These are phyloP conservation scores for Alliaria petiolata DNA, from an alignment of 345 rosid species.

Conservation along the genomic window DNA sequence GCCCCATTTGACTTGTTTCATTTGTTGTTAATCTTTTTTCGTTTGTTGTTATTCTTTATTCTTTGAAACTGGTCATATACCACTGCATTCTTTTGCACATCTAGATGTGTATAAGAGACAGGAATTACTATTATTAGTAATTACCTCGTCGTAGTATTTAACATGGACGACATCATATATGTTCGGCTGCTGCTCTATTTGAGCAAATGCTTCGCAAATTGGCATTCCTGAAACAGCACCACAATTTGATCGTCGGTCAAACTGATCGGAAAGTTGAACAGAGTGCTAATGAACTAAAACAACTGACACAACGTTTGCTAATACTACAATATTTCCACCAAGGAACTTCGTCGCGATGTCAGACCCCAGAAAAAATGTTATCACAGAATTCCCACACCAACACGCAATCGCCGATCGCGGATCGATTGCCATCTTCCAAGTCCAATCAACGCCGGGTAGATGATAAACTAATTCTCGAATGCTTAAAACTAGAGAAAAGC, in stretches of 20 bases:
- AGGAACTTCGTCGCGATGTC: too few relatives aligned
- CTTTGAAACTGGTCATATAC: too few relatives aligned
- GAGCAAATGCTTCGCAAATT: constrained; percentile 85
- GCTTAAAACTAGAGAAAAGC: background rate
- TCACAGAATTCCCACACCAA: background rate
- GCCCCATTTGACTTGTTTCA: too few relatives aligned
- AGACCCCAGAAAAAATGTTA: background rate
- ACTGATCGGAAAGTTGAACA: constrained; percentile 7
- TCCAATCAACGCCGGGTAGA: background rate
- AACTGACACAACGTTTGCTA: background rate
- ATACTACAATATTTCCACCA: background rate
- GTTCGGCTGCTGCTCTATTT: constrained; percentile 90
- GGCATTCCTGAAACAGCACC: constrained; percentile 71
- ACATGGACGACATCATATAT: constrained; percentile 95
- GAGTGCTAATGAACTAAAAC: background rate
- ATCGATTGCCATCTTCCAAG: background rate
- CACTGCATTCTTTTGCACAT: too few relatives aligned
- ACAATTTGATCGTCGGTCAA: constrained; percentile 10
- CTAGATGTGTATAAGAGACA: too few relatives aligned
- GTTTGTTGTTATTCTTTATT: too few relatives aligned
- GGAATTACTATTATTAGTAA: constrained; percentile 11
- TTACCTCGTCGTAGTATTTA: constrained; percentile 91
- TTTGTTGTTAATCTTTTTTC: too few relatives aligned
- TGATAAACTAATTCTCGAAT: background rate
- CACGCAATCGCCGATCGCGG: constrained; percentile 34